Conservation (phyloP, 495 filamentous ascomycete species). For the Talaromyces wortmannii region DNA sequence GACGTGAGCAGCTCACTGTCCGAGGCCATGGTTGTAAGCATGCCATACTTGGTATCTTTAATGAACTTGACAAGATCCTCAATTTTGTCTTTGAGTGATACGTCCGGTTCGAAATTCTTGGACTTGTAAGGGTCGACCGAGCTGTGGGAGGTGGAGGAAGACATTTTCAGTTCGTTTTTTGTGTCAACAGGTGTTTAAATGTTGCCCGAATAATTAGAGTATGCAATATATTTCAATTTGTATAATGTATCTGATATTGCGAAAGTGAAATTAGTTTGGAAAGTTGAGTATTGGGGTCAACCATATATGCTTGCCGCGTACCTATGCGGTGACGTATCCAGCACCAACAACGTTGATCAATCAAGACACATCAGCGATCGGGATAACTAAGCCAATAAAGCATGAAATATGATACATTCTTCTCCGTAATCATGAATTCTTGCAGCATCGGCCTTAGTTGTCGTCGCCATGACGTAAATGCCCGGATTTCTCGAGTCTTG, state of each 20-base stretch:
- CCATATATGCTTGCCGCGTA: too few relatives aligned
- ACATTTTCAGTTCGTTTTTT: constrained; percentile 15
- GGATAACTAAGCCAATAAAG: too few relatives aligned
- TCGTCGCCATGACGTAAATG: neutral
- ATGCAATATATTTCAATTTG: neutral
- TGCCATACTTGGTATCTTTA: constrained; percentile 67
- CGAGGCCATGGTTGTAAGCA: constrained; percentile 64
- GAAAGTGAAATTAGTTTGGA: too few relatives aligned
- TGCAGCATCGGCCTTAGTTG: neutral
- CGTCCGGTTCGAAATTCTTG: constrained; percentile 54
- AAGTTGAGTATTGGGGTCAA: too few relatives aligned
- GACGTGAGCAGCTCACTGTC: constrained; percentile 65
- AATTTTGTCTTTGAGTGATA: constrained; percentile 68
- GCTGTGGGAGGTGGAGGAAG: constrained; percentile 49
- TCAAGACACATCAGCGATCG: too few relatives aligned
- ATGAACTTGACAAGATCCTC: constrained; percentile 67
- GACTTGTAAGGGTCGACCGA: constrained; percentile 75
- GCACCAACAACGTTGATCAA: neutral
- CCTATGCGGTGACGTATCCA: neutral
- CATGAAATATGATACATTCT: too few relatives aligned
- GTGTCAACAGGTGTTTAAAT: too few relatives aligned
- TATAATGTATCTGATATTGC: neutral
- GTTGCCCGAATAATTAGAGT: neutral
- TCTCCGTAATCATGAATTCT: too few relatives aligned
- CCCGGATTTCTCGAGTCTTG: neutral